Conservation (phyloP, 306 rosid species). For the Gillenia trifoliata region DNA sequence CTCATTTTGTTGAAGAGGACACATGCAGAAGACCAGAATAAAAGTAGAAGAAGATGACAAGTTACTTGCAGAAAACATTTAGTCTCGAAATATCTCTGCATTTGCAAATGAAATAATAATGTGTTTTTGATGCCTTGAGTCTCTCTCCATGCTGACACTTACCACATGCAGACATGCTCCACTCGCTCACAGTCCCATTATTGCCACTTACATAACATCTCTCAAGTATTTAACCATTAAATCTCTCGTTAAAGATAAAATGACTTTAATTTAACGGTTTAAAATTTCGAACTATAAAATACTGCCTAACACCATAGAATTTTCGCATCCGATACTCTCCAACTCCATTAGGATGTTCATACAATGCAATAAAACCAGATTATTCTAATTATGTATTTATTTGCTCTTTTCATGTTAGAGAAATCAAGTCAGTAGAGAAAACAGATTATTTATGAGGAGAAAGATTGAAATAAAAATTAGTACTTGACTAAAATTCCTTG, state of each 20-base stretch:
- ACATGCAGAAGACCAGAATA: constrained; percentile 15
- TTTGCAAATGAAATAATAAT: constrained; percentile 8
- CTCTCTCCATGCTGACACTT: constrained; percentile 21
- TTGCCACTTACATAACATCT: too few species aligned
- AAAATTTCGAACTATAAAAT: too few species aligned
- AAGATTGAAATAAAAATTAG: background rate
- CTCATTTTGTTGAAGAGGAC: background rate
- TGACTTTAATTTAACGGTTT: too few species aligned
- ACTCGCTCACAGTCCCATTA: constrained; percentile 27
- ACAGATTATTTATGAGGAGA: background rate
- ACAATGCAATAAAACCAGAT: too few species aligned
- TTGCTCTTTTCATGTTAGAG: background rate
- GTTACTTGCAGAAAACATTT: constrained; percentile 10
- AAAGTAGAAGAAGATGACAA: constrained; percentile 36
- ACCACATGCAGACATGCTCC: constrained; percentile 37
- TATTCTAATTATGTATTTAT: background rate
- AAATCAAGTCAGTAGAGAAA: background rate
- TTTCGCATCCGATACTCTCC: too few species aligned
- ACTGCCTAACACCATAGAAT: too few species aligned
- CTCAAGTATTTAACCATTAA: too few species aligned
- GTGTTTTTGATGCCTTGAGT: constrained; percentile 18
- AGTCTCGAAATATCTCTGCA: constrained; percentile 14
- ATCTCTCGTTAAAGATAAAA: too few species aligned
- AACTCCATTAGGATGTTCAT: too few species aligned
- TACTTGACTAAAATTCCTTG: background rate